Conservation (phyloP, 1,284 basidiomycete species). For the Cryptococcus neoformans region DNA sequence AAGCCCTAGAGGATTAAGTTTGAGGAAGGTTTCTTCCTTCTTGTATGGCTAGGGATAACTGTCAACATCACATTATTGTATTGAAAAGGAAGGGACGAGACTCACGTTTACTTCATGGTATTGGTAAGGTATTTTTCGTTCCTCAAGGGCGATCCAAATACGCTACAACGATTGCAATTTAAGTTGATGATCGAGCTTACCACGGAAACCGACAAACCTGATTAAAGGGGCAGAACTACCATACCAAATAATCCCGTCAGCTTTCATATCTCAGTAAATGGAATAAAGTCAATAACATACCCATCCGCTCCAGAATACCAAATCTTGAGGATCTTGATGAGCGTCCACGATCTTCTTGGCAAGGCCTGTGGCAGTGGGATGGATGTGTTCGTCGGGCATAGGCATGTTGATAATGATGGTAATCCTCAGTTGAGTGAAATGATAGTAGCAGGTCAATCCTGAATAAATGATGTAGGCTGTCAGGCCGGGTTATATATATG, state of each 20-base stretch:
- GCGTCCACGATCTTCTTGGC: conserved; percentile 17
- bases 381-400: conserved; percentile 11
- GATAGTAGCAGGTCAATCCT: too few species aligned
- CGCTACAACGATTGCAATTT: conserved; percentile 3
- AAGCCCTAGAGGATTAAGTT: conserved; percentile 19
- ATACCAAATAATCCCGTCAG: neutral
- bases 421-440: too few species aligned
- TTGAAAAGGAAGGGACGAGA: neutral
- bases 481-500: too few species aligned
- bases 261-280: neutral
- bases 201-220: conserved; percentile 2
- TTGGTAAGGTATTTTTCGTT: conserved; percentile 21
- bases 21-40: conserved; percentile 18
- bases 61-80: neutral
- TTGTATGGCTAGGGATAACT: conserved; percentile 18
- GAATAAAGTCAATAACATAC: conserved; percentile 2
- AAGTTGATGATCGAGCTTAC: too few species aligned
- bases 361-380: conserved; percentile 16
- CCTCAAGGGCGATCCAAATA: conserved; percentile 24
- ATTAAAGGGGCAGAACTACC: conserved; percentile 24
- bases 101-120: conserved; percentile 24
- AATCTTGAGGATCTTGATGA: conserved; percentile 14
- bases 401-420: conserved; percentile 4
- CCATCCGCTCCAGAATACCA: conserved; percentile 21
- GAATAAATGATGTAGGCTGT: too few species aligned